These are phyloP conservation scores for Auricularia auricula-judae DNA, from an alignment of 768 basidiomycete species.

Conservation along the genomic window DNA sequence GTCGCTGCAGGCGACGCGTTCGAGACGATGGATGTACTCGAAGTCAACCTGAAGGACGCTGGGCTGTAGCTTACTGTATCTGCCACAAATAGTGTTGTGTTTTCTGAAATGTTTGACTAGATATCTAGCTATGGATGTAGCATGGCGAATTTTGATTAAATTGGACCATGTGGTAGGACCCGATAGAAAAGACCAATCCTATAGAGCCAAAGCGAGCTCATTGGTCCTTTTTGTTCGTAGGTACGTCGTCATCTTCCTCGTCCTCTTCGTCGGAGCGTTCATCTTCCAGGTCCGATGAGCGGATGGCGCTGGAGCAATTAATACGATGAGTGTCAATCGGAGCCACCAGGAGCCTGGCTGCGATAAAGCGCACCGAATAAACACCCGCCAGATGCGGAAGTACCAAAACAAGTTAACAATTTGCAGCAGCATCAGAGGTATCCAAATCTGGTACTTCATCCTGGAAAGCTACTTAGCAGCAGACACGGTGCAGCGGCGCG, in stretches of 20 bases:
- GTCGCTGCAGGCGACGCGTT: conserved; percentile 29
- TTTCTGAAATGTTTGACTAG: background rate
- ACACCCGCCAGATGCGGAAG: conserved; percentile 68
- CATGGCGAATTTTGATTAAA: background rate
- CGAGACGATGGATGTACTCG: conserved; percentile 28
- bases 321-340: background rate
- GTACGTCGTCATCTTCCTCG: conserved; percentile 36
- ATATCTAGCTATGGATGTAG: background rate
- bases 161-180: no score
- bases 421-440: conserved; percentile 65
- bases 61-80: background rate
- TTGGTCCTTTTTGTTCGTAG: background rate
- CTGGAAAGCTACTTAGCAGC: conserved; percentile 4
- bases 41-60: conserved; percentile 21
- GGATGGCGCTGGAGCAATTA: conserved; percentile 38
- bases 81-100: background rate
- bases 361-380: conserved; percentile 44
- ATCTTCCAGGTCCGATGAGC: conserved; percentile 40
- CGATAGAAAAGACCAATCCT: no score
- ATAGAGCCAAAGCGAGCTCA: background rate
- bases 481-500: no score
- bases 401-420: conserved; percentile 91
- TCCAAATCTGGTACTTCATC: conserved; percentile 77
- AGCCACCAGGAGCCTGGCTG: no score
- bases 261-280: conserved; percentile 59